These are phyloP conservation scores for Globisporangium ultimum DNA, from an alignment of 352 stramenopile species.

Conservation along the genomic window DNA sequence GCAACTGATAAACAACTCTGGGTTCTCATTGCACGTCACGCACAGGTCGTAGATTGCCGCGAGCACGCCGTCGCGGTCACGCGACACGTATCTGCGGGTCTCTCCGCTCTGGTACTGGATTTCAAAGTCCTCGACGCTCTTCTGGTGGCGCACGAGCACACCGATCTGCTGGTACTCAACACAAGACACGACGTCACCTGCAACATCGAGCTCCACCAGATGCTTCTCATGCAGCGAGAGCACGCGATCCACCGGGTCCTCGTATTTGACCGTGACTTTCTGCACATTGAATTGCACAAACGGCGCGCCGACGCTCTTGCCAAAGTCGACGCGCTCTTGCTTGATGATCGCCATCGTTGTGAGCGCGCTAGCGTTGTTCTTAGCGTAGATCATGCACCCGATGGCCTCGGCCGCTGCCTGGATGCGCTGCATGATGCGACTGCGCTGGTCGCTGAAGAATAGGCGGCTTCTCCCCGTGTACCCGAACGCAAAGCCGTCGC, in stretches of 20 bases:
- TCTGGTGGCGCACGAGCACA: slow-evolving; percentile 53
- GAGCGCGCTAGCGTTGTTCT: slow-evolving; percentile 8
- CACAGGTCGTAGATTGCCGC: slow-evolving; percentile 78
- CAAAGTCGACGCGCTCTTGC: slow-evolving; percentile 40
- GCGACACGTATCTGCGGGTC: slow-evolving; percentile 49
- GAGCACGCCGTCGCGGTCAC: slow-evolving; percentile 71
- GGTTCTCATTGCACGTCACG: slow-evolving; percentile 70
- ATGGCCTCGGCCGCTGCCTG: slow-evolving; percentile 52
- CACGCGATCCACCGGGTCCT: slow-evolving; percentile 35
- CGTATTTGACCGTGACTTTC: slow-evolving; percentile 71
- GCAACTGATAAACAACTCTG: slow-evolving; percentile 68
- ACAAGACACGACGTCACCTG: slow-evolving; percentile 50
- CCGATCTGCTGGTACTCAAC: slow-evolving; percentile 70
- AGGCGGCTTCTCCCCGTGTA: slow-evolving; percentile 65
- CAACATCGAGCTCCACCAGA: slow-evolving; percentile 59
- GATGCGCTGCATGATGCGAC: slow-evolving; percentile 49
- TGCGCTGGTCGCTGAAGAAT: slow-evolving; percentile 66
- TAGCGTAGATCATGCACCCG: slow-evolving; percentile 47
- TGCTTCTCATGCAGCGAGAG: slow-evolving; percentile 72
- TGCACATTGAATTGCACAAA: slow-evolving; percentile 73
- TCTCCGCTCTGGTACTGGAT: slow-evolving; percentile 72
- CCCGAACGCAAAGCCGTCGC: slow-evolving; percentile 60
- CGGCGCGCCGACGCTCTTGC: slow-evolving; percentile 39
- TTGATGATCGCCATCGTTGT: slow-evolving; percentile 42
- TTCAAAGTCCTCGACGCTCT: slow-evolving; percentile 52